A percentile compares a stretch with the other conserved stretches of the same genome.
Conservation (phyloP, 495 filamentous ascomycete species). For the Massariosphaeria phaeospora region DNA sequence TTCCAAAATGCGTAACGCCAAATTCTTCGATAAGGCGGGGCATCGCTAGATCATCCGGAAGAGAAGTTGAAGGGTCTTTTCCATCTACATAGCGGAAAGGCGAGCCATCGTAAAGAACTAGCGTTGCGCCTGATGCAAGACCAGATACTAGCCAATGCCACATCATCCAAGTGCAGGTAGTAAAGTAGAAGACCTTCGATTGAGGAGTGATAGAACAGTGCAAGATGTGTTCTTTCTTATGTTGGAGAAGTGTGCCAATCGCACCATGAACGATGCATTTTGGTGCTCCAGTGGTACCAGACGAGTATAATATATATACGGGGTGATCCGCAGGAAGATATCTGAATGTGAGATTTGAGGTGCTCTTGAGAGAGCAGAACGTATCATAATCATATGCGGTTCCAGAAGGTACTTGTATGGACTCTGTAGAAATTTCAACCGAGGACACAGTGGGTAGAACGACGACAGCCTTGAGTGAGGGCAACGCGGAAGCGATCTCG, state of each 20-base stretch:
- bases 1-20: slow-evolving; percentile 83
- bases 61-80: slow-evolving; percentile 31
- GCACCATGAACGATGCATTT: slow-evolving; percentile 91
- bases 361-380: slow-evolving; percentile 40
- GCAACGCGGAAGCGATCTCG: slow-evolving; percentile 63
- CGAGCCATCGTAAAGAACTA: slow-evolving; percentile 84
- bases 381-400: slow-evolving; percentile 48
- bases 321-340: slow-evolving; percentile 78
- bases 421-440: slow-evolving; percentile 47
- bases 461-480: slow-evolving; percentile 59
- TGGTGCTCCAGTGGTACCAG: slow-evolving; percentile 82
- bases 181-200: slow-evolving; percentile 75
- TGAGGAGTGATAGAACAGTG: slow-evolving; percentile 69
- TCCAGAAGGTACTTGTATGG: slow-evolving; percentile 46
- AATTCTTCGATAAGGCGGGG: slow-evolving; percentile 63
- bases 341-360: slow-evolving; percentile 54
- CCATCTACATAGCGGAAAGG: slow-evolving; percentile 55
- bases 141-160: slow-evolving; percentile 91
- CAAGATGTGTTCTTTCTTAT: slow-evolving; percentile 88
- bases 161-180: slow-evolving; percentile 95
- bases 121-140: slow-evolving; percentile 69
- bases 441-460: slow-evolving; percentile 60
- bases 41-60: slow-evolving; percentile 64
- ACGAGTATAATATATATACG: slow-evolving; percentile 83
- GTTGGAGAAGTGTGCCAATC: slow-evolving; percentile 80